Percentiles rank a stretch among this genome's conserved stretches.
These are phyloP conservation scores for Rubroboletus satanas DNA, from an alignment of 768 basidiomycete species.

Conservation along the genomic window DNA sequence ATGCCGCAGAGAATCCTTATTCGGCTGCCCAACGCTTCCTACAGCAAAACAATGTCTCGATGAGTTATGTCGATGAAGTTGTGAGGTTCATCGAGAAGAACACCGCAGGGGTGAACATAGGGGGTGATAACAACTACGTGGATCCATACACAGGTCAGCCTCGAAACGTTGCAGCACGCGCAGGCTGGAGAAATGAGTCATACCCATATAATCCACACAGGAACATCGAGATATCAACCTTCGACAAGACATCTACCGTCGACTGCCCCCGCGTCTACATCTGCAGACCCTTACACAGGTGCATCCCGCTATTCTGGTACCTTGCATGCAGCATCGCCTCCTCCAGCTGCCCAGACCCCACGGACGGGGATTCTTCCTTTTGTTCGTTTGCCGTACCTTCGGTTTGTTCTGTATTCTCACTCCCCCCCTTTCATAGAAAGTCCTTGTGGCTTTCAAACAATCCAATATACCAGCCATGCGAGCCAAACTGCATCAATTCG, in stretches of 20 bases:
- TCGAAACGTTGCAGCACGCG: background rate
- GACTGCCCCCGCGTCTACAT: constrained; percentile 34
- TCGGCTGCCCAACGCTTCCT: constrained; percentile 87
- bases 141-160: constrained; percentile 86
- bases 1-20: constrained; percentile 78
- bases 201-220: constrained; percentile 27
- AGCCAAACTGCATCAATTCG: constrained; percentile 71
- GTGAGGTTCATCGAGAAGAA: constrained; percentile 93
- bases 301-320: constrained; percentile 55
- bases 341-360: constrained; percentile 28
- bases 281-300: constrained; percentile 71
- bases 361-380: constrained; percentile 48
- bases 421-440: constrained; percentile 39
- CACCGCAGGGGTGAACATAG: constrained; percentile 71
- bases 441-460: constrained; percentile 77
- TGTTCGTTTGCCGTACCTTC: constrained; percentile 32
- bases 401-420: background rate
- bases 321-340: constrained; percentile 34
- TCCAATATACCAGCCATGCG: constrained; percentile 77
- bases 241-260: constrained; percentile 32
- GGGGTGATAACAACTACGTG: constrained; percentile 55
- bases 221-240: constrained; percentile 62
- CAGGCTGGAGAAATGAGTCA: background rate
- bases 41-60: constrained; percentile 74
- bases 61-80: constrained; percentile 83